Evolutionary conservation across 768 basidiomycete genomes (phyloP).

Genomic region (Pleurotus salmoneostramineus): DNA sequence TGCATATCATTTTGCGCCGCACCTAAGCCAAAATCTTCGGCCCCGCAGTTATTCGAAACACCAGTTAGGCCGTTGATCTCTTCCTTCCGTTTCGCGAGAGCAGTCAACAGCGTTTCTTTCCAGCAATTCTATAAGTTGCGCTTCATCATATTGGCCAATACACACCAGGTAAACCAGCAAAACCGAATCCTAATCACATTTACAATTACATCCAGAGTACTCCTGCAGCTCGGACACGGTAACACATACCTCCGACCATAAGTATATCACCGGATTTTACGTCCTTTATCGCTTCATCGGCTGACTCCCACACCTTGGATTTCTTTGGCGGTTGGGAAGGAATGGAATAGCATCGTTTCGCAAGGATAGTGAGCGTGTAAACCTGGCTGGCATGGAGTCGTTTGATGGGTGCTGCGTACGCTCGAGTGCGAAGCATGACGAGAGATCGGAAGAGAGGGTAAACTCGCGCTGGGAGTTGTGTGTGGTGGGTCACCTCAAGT

Average conservation of each 20-base stretch:
- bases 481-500: background rate
- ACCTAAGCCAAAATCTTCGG: conserved; percentile 70
- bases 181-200: conserved; percentile 68
- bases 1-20: background rate
- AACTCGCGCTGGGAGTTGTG: background rate
- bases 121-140: background rate
- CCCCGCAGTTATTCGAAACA: conserved; percentile 87
- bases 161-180: conserved; percentile 83
- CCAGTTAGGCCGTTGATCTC: conserved; percentile 67
- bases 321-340: conserved; percentile 29
- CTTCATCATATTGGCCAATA: background rate
- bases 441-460: background rate
- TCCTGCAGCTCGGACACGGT: background rate
- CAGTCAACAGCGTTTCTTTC: conserved; percentile 77
- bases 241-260: conserved; percentile 71
- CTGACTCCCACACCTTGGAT: conserved; percentile 76
- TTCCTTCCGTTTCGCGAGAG: conserved; percentile 70
- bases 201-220: background rate
- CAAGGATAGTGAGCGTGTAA: conserved; percentile 1
- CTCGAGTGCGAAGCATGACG: background rate
- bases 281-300: conserved; percentile 79
- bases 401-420: background rate
- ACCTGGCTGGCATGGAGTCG: background rate
- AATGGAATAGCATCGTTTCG: conserved; percentile 9
- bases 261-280: conserved; percentile 78